Conservation (phyloP, 2,329 filamentous ascomycete species). For the Fusarium fujikuroi region DNA sequence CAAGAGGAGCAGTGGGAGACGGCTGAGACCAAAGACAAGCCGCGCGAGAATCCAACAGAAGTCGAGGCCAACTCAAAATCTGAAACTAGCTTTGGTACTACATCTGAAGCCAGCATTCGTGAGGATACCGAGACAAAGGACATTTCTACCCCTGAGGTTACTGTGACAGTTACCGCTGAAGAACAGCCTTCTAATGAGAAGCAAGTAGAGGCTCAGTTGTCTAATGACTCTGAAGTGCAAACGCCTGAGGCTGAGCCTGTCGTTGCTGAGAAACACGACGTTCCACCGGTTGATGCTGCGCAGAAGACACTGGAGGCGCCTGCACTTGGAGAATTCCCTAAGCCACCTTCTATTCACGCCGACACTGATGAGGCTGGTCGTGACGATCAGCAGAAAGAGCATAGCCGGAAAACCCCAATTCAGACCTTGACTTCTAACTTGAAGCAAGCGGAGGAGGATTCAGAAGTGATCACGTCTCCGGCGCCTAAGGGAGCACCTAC, state of each 20-base stretch:
- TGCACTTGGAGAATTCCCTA: constrained; percentile 29
- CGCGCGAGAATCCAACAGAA: constrained; percentile 8
- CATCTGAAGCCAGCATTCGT: constrained; percentile 22
- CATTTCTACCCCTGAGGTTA: not conserved
- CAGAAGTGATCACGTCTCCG: not conserved
- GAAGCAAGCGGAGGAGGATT: not conserved
- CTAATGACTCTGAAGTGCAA: constrained; percentile 19
- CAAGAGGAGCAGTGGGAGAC: constrained; percentile 31
- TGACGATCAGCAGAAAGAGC: constrained; percentile 8
- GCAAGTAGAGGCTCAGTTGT: not conserved
- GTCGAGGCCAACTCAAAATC: constrained; percentile 33
- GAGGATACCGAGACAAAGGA: constrained; percentile 12
- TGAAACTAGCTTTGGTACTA: constrained; percentile 32
- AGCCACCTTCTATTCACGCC: constrained; percentile 27
- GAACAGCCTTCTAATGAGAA: not conserved
- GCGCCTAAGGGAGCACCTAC: constrained; percentile 7
- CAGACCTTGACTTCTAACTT: not conserved
- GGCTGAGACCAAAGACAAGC: constrained; percentile 14
- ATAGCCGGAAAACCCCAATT: not conserved
- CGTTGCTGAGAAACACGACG: not conserved
- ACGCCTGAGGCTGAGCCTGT: constrained; percentile 11
- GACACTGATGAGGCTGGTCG: constrained; percentile 1
- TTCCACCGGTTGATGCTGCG: not conserved
- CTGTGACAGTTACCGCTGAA: not conserved
- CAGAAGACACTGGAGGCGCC: constrained; percentile 11